Percentiles rank a stretch among this genome's conserved stretches.
Evolutionary conservation across 2,329 filamentous ascomycete genomes (phyloP).

Genomic region (Xylaria multiplex): DNA sequence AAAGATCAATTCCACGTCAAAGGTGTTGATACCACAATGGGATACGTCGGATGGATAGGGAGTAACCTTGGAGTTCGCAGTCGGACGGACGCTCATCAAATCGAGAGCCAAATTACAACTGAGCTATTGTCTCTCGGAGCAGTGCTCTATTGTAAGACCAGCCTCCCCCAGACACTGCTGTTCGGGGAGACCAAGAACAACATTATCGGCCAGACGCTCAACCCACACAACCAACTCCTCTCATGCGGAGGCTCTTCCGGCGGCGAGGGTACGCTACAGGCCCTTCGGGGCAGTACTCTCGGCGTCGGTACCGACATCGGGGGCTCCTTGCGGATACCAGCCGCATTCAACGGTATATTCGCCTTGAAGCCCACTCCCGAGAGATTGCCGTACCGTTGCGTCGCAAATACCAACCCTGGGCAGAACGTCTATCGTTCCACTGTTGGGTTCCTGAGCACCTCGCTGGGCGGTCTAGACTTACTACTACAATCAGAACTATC

Average conservation of each 20-base stretch:
- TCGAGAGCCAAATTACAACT: slow-evolving; percentile 30
- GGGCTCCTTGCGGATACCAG: slow-evolving; percentile 57
- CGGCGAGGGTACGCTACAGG: slow-evolving; percentile 59
- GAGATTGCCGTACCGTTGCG: slow-evolving; percentile 38
- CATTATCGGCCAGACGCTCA: slow-evolving; percentile 69
- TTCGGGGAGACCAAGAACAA: slow-evolving; percentile 69
- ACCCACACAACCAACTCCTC: slow-evolving; percentile 67
- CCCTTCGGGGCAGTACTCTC: slow-evolving; percentile 54
- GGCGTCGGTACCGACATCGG: slow-evolving; percentile 60
- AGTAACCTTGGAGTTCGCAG: slow-evolving; percentile 49
- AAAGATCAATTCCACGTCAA: slow-evolving; percentile 45
- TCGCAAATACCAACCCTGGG: slow-evolving; percentile 55
- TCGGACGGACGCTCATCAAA: slow-evolving; percentile 41
- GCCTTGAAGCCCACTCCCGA: slow-evolving; percentile 54
- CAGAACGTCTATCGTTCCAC: slow-evolving; percentile 65
- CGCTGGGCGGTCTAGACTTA: slow-evolving; percentile 53
- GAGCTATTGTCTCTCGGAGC: slow-evolving; percentile 51
- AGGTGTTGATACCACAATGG: slow-evolving; percentile 42
- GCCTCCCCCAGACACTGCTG: slow-evolving; percentile 67
- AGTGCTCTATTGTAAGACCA: slow-evolving; percentile 56
- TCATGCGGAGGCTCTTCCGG: slow-evolving; percentile 72
- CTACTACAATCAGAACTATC: slow-evolving; percentile 55
- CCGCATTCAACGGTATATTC: slow-evolving; percentile 57
- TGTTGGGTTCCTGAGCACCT: slow-evolving; percentile 70
- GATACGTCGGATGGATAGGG: slow-evolving; percentile 48